Conservation (phyloP, 345 rosid species). For the Dovyalis caffra region DNA sequence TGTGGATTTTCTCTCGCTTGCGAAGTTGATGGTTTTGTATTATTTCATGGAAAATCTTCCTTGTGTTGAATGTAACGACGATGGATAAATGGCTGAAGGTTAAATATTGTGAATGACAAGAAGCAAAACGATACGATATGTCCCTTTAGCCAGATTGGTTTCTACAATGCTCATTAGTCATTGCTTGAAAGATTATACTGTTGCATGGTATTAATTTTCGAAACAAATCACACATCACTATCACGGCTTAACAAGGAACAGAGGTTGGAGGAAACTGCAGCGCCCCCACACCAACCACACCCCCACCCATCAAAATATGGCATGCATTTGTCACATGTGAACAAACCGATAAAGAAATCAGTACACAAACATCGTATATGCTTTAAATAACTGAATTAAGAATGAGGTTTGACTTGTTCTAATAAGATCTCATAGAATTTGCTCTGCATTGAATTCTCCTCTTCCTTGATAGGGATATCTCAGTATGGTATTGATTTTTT, state of each 20-base stretch:
- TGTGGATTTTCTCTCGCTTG: background rate
- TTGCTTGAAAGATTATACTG: background rate
- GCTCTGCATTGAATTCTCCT: background rate
- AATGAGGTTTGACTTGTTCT: background rate
- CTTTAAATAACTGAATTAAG: background rate
- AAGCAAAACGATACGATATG: conserved; percentile 4
- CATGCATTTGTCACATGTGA: background rate
- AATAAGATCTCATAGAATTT: background rate
- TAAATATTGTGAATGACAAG: background rate
- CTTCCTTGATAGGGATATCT: background rate
- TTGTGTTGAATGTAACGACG: conserved; percentile 6
- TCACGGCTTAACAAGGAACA: background rate
- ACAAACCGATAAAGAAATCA: background rate
- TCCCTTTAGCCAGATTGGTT: conserved; percentile 20
- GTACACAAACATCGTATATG: background rate
- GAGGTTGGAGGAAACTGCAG: background rate
- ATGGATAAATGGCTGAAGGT: no score
- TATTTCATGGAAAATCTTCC: background rate
- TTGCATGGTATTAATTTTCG: background rate
- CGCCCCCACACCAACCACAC: no score
- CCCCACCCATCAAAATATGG: background rate
- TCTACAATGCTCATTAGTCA: conserved; percentile 19
- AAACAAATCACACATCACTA: background rate
- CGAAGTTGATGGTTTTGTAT: background rate
- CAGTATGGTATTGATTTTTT: no score